Evolutionary conservation across 257 asterid species (phyloP), one percentile per base, ranked within the genome.

Genomic region (Paraleonurus japonicus): DNA sequence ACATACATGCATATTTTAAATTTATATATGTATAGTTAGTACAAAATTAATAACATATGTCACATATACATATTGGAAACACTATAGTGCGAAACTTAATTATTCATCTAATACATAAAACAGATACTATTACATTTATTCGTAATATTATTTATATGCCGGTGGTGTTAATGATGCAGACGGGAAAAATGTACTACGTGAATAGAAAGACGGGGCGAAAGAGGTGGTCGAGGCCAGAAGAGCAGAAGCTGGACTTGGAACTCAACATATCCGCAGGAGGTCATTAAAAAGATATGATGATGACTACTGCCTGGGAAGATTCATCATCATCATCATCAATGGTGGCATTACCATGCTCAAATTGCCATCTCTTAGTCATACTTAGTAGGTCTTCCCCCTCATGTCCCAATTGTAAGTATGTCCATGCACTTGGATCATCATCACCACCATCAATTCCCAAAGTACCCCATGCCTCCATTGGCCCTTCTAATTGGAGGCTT

Each of bases 351-450:
- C 82, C 86, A 58, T 85, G 90, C 62, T 81, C 86, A 10, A 85
- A 83, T 73, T 85, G 90, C 62, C 90, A 85, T 77, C 88, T 85
- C 35, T 81, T 85, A 17, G 88, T 85, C 7, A 85, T 85, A 65
- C 81, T 85, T 17, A 69, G 85, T 61, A 75, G 78, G 73, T 61
- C 86, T 4, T 83, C 85, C 32, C 90, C 88, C 15, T 75, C 77
- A 63, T 85, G 90, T 54, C 90, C 90, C n/a, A 85, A 85, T 61
- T 85, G 90, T 84, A 85, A 85, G 82, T 83, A 76, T 78, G 82
- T 81, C 33, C 90, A 83, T 77, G 80, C 83, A 54, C 82, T 78
- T 61, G 76, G 79, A 57, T 17, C 79, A 24, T 53, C 80, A 16
- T 73, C 79, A 37, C 24, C 79, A 33, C 54, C 72, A 27, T 19